A percentile compares a stretch with the other conserved stretches of the same genome.
Conservation (phyloP, 2,329 filamentous ascomycete species). For the Ophidiomyces ophidiicola region DNA sequence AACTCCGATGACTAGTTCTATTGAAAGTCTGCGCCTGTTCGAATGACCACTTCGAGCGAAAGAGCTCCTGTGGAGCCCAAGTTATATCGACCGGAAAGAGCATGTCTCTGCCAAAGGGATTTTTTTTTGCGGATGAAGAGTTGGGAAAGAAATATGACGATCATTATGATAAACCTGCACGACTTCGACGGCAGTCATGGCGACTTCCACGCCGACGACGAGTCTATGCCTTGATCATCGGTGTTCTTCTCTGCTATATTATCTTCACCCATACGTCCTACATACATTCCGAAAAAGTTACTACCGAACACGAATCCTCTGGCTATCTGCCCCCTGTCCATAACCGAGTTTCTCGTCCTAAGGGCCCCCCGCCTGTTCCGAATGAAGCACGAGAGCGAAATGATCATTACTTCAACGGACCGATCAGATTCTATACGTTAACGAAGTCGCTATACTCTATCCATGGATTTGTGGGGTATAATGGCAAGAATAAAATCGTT, state of each 20-base stretch:
- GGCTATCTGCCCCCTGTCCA: neutral
- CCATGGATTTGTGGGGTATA: slow-evolving; percentile 41
- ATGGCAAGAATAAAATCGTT: slow-evolving; percentile 52
- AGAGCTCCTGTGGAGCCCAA: slow-evolving; percentile 20
- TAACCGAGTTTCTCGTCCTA: slow-evolving; percentile 9
- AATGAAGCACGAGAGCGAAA: slow-evolving; percentile 17
- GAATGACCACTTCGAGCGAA: slow-evolving; percentile 3
- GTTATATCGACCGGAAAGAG: slow-evolving; percentile 15
- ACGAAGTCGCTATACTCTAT: slow-evolving; percentile 51
- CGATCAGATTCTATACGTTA: slow-evolving; percentile 56
- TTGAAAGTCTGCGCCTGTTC: neutral
- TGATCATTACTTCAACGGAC: slow-evolving; percentile 51
- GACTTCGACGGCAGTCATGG: slow-evolving; percentile 22
- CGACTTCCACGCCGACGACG: slow-evolving; percentile 36
- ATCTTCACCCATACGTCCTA: slow-evolving; percentile 37
- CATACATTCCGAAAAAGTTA: slow-evolving; percentile 9
- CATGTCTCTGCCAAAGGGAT: slow-evolving; percentile 31
- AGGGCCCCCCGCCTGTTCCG: slow-evolving; percentile 13
- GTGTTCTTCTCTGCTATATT: slow-evolving; percentile 46
- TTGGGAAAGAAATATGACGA: slow-evolving; percentile 55
- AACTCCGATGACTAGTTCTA: neutral
- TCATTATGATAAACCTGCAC: slow-evolving; percentile 33
- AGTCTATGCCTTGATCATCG: slow-evolving; percentile 36
- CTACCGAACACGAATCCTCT: neutral
- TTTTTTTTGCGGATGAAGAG: slow-evolving; percentile 43